Percentiles rank a stretch among this genome's conserved stretches.
Evolutionary conservation across 2,329 filamentous ascomycete genomes (phyloP).

Genomic region (Colletotrichum godetiae): DNA sequence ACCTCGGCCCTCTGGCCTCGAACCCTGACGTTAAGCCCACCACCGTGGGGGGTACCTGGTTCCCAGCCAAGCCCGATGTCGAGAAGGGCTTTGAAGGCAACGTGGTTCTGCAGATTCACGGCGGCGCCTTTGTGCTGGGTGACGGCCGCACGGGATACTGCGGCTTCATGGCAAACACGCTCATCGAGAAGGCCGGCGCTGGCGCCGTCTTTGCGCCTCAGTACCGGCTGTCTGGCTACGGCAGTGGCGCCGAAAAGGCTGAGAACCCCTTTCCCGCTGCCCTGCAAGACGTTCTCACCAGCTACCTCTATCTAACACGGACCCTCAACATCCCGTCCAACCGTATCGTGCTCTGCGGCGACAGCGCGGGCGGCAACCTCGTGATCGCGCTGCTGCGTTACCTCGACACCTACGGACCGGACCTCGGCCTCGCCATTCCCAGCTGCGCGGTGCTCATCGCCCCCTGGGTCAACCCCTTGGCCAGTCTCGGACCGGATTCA

Average conservation of each 20-base stretch:
- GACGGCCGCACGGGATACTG: constrained; percentile 44
- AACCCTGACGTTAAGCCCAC: constrained; percentile 34
- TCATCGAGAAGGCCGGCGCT: constrained; percentile 40
- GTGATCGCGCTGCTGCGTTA: constrained; percentile 46
- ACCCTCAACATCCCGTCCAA: constrained; percentile 40
- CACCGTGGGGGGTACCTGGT: constrained; percentile 40
- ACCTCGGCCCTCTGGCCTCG: constrained; percentile 33
- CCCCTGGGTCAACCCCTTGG: constrained; percentile 23
- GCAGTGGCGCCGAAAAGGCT: background rate
- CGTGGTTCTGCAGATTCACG: constrained; percentile 46
- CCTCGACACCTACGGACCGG: constrained; percentile 30
- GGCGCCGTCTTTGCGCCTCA: constrained; percentile 44
- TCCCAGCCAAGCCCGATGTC: constrained; percentile 35
- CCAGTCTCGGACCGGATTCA: constrained; percentile 19
- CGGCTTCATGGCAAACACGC: constrained; percentile 40
- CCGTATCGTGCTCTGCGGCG: constrained; percentile 46
- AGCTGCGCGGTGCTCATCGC: constrained; percentile 7
- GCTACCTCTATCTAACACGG: constrained; percentile 42
- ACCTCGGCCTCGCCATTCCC: background rate
- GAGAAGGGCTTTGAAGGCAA: constrained; percentile 20
- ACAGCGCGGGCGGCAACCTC: constrained; percentile 47
- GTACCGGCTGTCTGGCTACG: constrained; percentile 44
- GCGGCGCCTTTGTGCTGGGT: constrained; percentile 46
- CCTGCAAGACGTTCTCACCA: constrained; percentile 46
- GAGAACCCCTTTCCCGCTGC: constrained; percentile 42